Base-by-base conservation (phyloP, 2,329 filamentous ascomycete species). In the Torrubiella hemipterigena region DNA sequence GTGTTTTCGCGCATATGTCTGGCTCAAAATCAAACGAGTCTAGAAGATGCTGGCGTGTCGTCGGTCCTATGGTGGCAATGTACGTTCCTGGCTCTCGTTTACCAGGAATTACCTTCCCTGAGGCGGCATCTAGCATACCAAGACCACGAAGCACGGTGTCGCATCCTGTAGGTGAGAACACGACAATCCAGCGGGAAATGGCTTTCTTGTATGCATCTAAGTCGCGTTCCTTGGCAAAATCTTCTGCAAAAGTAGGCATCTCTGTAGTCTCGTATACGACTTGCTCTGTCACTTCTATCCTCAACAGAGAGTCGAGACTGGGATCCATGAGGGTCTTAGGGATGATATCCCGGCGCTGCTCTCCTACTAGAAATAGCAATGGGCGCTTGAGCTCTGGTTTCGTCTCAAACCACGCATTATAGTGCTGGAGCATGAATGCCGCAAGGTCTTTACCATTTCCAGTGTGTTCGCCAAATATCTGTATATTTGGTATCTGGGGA, bases 51-150 rank as follows among this genome's bases (percentile, higher is more conserved):
- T 86, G 76, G 39, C 78, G 69, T 9, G 91, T 98, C 13, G 91
- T 98, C 10, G 91, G 89, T 1, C 91, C 91, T 54, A 98, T 98
- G 0, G 87, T 93, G 11, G 80, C 84, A 38, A 96, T 64, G 39
- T 71, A 75, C 1, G 76, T 79, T 30, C 52, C 65, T 8, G 56
- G 57, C 17, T 51, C 48, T 19, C 47, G 38, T 4, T 36, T 39
- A 10, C 31, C 44, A 5, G 41, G 47, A 18, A 46, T 46, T 14
- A 50, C 56, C 43, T 51, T 63, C 14, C 59, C 58, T 1, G 60
- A 67, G 13, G 50, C 47, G 5, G 53, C 46, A 34, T 74, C 66
- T 13, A 77, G 46, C 41, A 69, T 43, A 3, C 60, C 67, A 31
- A 81, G 48, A 3, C 59, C 61, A 6, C 58, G 55, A 25, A 79